These are phyloP conservation scores for Neonectria coccinea DNA, from an alignment of 2,329 filamentous ascomycete species.

Conservation along the genomic window DNA sequence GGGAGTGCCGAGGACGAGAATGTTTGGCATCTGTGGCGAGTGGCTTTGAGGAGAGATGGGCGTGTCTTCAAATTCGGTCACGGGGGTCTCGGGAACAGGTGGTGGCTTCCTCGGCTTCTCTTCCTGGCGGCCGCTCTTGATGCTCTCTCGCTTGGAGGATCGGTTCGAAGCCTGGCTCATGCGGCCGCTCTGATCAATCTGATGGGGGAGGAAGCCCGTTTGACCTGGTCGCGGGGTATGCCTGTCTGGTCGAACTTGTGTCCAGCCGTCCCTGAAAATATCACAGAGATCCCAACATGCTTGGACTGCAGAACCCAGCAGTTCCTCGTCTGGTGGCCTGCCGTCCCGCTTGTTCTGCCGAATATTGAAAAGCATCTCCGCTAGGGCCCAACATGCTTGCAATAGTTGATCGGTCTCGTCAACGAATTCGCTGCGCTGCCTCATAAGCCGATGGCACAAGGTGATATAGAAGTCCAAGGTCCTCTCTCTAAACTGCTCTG, in stretches of 20 bases:
- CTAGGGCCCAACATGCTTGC: conserved; percentile 87
- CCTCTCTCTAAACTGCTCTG: conserved; percentile 87
- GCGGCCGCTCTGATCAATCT: conserved; percentile 62
- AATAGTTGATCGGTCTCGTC: conserved; percentile 88
- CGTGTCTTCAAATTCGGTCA: conserved; percentile 94
- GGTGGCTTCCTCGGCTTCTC: conserved; percentile 62
- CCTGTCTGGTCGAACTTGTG: conserved; percentile 85
- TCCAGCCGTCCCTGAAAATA: conserved; percentile 93
- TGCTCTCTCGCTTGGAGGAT: conserved; percentile 65
- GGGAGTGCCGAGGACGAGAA: conserved; percentile 83
- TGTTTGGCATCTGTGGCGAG: conserved; percentile 82
- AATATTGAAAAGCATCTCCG: conserved; percentile 92
- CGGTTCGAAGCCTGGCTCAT: conserved; percentile 65
- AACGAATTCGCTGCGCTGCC: conserved; percentile 81
- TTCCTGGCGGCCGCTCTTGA: conserved; percentile 59
- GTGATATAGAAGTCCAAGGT: conserved; percentile 96
- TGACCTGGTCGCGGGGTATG: conserved; percentile 87
- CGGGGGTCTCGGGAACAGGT: conserved; percentile 85
- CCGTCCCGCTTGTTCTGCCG: conserved; percentile 84
- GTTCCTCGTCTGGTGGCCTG: conserved; percentile 80
- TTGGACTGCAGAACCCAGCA: conserved; percentile 88
- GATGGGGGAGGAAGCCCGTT: conserved; percentile 77
- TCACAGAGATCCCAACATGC: conserved; percentile 96
- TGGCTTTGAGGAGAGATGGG: conserved; percentile 84
- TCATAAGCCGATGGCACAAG: conserved; percentile 95